phyloP scores from a whole-genome alignment of 2,329 filamentous ascomycete species.

The Lecanicillium sp. region DNA sequence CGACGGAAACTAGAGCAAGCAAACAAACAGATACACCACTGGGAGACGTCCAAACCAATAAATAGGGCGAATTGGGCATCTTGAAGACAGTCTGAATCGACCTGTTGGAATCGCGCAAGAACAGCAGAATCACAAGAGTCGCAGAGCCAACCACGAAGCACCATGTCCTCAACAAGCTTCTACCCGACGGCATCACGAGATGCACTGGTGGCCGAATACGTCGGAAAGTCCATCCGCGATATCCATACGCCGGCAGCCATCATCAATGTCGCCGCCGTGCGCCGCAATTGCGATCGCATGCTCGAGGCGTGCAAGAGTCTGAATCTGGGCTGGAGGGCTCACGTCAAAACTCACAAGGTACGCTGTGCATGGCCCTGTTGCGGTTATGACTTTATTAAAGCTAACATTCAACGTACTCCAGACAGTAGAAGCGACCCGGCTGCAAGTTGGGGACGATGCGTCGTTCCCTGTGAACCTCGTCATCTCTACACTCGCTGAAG shows the following conservation, averaged over 20 bases:
- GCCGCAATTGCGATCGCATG: constrained; percentile 65
- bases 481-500: constrained; percentile 68
- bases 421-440: constrained; percentile 57
- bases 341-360: constrained; percentile 81
- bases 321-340: constrained; percentile 61
- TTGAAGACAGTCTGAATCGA: too few species aligned
- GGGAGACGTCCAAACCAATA: too few species aligned
- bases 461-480: constrained; percentile 51
- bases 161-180: constrained; percentile 15
- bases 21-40: too few species aligned
- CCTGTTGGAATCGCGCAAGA: neutral
- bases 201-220: constrained; percentile 17
- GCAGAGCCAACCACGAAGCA: neutral
- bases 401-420: constrained; percentile 20
- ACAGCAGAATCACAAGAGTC: neutral
- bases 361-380: neutral
- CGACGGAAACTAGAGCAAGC: too few species aligned
- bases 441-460: constrained; percentile 58
- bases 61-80: too few species aligned
- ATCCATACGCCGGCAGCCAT: constrained; percentile 61
- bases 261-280: constrained; percentile 58
- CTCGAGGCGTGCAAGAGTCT: constrained; percentile 53
- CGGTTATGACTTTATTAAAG: neutral
- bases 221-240: constrained; percentile 52
- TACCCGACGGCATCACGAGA: constrained; percentile 17